Evolutionary conservation across 2,329 filamentous ascomycete genomes (phyloP), one percentile per base, ranked within the genome.

Genomic region (Aspergillus pseudonomiae): DNA sequence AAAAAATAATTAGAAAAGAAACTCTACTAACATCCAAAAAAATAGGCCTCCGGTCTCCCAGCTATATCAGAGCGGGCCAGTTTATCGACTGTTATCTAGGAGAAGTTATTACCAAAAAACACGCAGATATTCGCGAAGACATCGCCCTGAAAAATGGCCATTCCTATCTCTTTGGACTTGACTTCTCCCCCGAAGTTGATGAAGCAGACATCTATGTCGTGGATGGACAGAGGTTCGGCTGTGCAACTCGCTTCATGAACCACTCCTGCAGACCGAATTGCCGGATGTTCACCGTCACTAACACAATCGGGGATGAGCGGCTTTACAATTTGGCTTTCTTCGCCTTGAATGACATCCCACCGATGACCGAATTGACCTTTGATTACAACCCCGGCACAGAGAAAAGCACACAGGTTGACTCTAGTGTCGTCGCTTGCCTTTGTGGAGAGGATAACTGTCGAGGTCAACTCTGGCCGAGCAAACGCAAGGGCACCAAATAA

Each of bases 241-340:
- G 75, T 0, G 69, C 79, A 0, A 81, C 80, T 5, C 75, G 81
- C 0, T 83, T 82, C 61, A 81, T 83, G 67, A 83, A 83, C 54
- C 81, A 83, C 63, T 82, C 80, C 0, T 83, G 81, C 70, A 77
- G 79, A 24, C 81, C 81, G 0, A 84, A 83, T 57, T 81, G 79
- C 65, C 76, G 77, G 12, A 79, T 81, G 48, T 75, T 82, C 28
- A 72, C 80, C 0, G 81, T 82, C 0, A 78, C 79, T 0, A 76
- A 76, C 3, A 77, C 76, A 34, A 77, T 81, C 24, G 75, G 69
- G 1, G 81, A 82, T 39, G 63, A 73, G 0, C 71, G 74, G 0
- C 70, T 84, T 2, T 84, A 83, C 57, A 74, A 81, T 34, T 71
- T 84, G 1, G 81, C 81, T 0, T 83, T 84, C 62, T 84, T 84